Evolutionary conservation across 257 asterid genomes (phyloP).

Genomic region (Solanum neorickii): DNA sequence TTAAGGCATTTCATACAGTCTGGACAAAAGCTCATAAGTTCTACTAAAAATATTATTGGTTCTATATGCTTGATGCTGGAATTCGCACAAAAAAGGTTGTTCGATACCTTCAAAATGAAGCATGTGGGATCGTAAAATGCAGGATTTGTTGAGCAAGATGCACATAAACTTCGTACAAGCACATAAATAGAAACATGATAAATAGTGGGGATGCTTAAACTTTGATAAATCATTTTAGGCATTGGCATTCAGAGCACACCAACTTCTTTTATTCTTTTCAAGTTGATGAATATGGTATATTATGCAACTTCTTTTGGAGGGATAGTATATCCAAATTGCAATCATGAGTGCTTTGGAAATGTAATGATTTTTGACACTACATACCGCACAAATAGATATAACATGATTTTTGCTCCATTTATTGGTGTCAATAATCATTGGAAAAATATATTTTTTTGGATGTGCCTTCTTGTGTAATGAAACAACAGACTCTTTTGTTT

Average conservation of each 20-base stretch:
- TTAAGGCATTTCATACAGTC: too few relatives aligned
- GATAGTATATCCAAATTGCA: background rate
- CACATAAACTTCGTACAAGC: background rate
- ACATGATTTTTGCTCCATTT: conserved; percentile 1
- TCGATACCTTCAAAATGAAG: background rate
- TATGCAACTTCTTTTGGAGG: background rate
- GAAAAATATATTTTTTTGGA: background rate
- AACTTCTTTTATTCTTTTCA: background rate
- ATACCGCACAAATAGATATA: background rate
- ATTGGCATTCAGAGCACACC: background rate
- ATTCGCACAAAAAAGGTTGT: background rate
- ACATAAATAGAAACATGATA: background rate
- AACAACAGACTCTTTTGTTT: background rate
- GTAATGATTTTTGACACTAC: background rate
- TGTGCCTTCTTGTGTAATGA: background rate
- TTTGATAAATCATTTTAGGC: background rate
- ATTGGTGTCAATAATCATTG: background rate
- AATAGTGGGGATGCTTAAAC: background rate
- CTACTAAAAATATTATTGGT: background rate
- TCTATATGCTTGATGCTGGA: background rate
- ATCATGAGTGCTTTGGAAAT: background rate
- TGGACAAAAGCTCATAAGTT: background rate
- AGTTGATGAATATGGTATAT: background rate
- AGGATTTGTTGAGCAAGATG: background rate
- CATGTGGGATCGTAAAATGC: background rate